phyloP scores from a whole-genome alignment of 164 flowering plant species.

The Magnolia changhungtana region DNA sequence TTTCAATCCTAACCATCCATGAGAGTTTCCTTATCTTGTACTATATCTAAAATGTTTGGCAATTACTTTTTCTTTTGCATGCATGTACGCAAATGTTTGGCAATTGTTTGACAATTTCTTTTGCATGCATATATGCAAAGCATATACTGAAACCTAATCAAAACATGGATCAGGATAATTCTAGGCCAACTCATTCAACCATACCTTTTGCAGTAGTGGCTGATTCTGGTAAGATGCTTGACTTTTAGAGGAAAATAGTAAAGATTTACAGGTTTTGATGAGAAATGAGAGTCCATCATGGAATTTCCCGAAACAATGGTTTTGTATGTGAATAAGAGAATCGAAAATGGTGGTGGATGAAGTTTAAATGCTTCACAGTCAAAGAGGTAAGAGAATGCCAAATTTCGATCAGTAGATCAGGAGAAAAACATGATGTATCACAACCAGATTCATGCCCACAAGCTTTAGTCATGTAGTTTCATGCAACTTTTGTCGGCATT shows the following conservation, averaged over 20 bases:
- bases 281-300: neutral
- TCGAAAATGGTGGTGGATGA: neutral
- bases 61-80: too few species aligned
- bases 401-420: neutral
- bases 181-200: slow-evolving; percentile 37
- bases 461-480: neutral
- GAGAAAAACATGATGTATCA: too few species aligned
- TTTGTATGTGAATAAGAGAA: neutral
- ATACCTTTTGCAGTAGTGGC: slow-evolving; percentile 29
- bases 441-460: neutral
- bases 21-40: too few species aligned
- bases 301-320: neutral
- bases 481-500: neutral
- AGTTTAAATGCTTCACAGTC: neutral
- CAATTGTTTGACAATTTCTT: too few species aligned
- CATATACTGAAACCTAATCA: slow-evolving; percentile 53
- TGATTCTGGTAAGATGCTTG: slow-evolving; percentile 22
- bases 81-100: too few species aligned
- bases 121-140: slow-evolving; percentile 22
- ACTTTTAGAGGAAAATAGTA: slow-evolving; percentile 35
- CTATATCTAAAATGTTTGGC: too few species aligned
- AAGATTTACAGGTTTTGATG: slow-evolving; percentile 37
- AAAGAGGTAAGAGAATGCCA: neutral
- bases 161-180: slow-evolving; percentile 27
- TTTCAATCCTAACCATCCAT: too few species aligned